Percentiles rank a stretch among this genome's conserved stretches.
Evolutionary conservation across 768 basidiomycete species (phyloP).

Genomic region (Xanthoconium stramineum): DNA sequence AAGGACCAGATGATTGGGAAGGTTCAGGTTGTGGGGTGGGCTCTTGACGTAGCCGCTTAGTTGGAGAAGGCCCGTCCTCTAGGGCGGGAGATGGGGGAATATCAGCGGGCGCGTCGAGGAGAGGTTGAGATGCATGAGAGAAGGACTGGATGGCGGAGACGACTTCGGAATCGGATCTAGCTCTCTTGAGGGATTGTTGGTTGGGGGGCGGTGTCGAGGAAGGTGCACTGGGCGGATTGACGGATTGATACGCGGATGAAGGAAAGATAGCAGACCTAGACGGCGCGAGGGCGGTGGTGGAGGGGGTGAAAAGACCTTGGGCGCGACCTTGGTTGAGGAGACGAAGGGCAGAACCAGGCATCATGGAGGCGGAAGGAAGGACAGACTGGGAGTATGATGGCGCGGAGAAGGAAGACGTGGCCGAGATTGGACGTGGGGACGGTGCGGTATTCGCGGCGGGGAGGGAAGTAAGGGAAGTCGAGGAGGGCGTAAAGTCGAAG

Average conservation of each 20-base stretch:
- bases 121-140: slow-evolving; percentile 20
- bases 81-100: slow-evolving; percentile 44
- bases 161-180: slow-evolving; percentile 66
- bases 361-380: slow-evolving; percentile 78
- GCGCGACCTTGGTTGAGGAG: slow-evolving; percentile 83
- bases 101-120: slow-evolving; percentile 39
- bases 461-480: slow-evolving; percentile 65
- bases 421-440: slow-evolving; percentile 63
- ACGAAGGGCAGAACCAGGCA: slow-evolving; percentile 83
- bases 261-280: slow-evolving; percentile 50
- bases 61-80: slow-evolving; percentile 64
- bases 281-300: slow-evolving; percentile 57
- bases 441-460: slow-evolving; percentile 47
- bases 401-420: slow-evolving; percentile 64
- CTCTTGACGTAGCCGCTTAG: slow-evolving; percentile 70
- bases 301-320: slow-evolving; percentile 83
- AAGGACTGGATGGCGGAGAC: slow-evolving; percentile 17
- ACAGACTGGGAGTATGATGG: slow-evolving; percentile 50
- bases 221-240: slow-evolving; percentile 48
- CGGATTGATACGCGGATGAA: slow-evolving; percentile 47
- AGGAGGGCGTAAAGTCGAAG: slow-evolving; percentile 87
- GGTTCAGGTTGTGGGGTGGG: slow-evolving; percentile 35
- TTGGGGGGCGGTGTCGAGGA: slow-evolving; percentile 52
- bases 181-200: slow-evolving; percentile 51
- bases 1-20: slow-evolving; percentile 15